phyloP scores from a whole-genome alignment of 2,329 filamentous ascomycete species.

The Atkinsonella hypoxylon region DNA sequence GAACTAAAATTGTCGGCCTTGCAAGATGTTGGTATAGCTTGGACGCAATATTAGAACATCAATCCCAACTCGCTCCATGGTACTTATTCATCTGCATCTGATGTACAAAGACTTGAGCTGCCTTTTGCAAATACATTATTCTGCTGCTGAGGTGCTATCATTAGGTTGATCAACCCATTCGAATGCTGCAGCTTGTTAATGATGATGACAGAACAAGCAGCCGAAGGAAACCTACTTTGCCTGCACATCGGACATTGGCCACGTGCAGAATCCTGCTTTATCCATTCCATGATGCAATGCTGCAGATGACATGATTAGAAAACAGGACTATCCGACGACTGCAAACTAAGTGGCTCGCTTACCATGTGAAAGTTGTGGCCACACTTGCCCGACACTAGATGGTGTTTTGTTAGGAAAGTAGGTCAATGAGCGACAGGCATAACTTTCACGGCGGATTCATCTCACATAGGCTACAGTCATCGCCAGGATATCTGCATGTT shows the following conservation, averaged over 20 bases:
- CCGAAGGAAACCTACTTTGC: slow-evolving; percentile 49
- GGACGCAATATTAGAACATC: not conserved
- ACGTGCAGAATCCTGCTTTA: slow-evolving; percentile 85
- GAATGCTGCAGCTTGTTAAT: slow-evolving; percentile 19
- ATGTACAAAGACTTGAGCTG: not conserved
- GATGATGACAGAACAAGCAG: not conserved
- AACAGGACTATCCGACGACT: not conserved
- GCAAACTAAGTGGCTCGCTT: slow-evolving; percentile 14
- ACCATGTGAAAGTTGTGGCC: slow-evolving; percentile 98
- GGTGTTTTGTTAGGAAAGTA: not conserved
- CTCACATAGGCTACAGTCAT: slow-evolving; percentile 85
- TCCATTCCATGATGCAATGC: slow-evolving; percentile 96
- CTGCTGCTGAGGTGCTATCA: slow-evolving; percentile 16
- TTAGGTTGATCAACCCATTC: slow-evolving; percentile 28
- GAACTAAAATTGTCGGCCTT: not conserved
- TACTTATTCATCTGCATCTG: not conserved
- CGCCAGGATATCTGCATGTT: slow-evolving; percentile 93
- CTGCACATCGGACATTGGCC: slow-evolving; percentile 97
- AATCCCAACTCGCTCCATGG: not conserved
- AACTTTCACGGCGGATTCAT: slow-evolving; percentile 10
- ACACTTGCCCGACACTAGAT: slow-evolving; percentile 82
- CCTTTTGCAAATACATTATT: slow-evolving; percentile 9
- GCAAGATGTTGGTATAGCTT: not conserved
- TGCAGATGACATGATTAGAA: slow-evolving; percentile 22
- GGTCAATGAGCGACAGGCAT: not conserved